phyloP scores from a whole-genome alignment of 1,139 yeast genomes.

The Pichia sp. region DNA sequence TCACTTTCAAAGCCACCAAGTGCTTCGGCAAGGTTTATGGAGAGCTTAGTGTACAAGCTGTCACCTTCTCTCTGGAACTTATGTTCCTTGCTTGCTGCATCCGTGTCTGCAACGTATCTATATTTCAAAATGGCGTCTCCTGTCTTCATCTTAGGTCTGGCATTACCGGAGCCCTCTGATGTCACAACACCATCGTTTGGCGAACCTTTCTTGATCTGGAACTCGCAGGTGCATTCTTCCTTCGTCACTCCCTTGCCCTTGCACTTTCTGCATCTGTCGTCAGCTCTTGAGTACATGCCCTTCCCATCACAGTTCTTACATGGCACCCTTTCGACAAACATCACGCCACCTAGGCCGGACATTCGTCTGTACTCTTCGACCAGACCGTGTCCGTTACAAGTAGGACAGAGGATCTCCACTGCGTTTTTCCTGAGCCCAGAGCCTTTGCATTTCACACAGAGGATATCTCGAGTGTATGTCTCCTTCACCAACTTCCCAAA shows the following conservation, averaged over 20 bases:
- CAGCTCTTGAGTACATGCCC: slow-evolving; percentile 58
- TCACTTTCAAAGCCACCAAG: slow-evolving; percentile 70
- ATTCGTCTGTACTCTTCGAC: slow-evolving; percentile 58
- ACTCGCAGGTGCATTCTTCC: slow-evolving; percentile 72
- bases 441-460: slow-evolving; percentile 72
- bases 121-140: slow-evolving; percentile 70
- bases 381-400: slow-evolving; percentile 72
- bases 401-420: slow-evolving; percentile 45
- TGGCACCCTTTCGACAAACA: slow-evolving; percentile 55
- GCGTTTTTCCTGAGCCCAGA: slow-evolving; percentile 68
- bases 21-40: slow-evolving; percentile 72
- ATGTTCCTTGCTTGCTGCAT: slow-evolving; percentile 27
- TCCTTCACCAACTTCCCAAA: slow-evolving; percentile 78
- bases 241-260: slow-evolving; percentile 58
- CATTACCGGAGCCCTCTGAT: slow-evolving; percentile 70
- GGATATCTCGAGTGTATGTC: slow-evolving; percentile 64
- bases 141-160: slow-evolving; percentile 65
- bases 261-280: slow-evolving; percentile 78
- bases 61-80: slow-evolving; percentile 46
- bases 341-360: slow-evolving; percentile 62
- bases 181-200: slow-evolving; percentile 49
- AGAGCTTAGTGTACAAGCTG: slow-evolving; percentile 59
- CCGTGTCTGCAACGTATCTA: slow-evolving; percentile 20
- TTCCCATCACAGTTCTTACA: slow-evolving; percentile 72
- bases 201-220: slow-evolving; percentile 72